Evolutionary conservation across 768 basidiomycete species (phyloP), one percentile per base, ranked within the genome.

Genomic region (Podaxis mareebaensis): DNA sequence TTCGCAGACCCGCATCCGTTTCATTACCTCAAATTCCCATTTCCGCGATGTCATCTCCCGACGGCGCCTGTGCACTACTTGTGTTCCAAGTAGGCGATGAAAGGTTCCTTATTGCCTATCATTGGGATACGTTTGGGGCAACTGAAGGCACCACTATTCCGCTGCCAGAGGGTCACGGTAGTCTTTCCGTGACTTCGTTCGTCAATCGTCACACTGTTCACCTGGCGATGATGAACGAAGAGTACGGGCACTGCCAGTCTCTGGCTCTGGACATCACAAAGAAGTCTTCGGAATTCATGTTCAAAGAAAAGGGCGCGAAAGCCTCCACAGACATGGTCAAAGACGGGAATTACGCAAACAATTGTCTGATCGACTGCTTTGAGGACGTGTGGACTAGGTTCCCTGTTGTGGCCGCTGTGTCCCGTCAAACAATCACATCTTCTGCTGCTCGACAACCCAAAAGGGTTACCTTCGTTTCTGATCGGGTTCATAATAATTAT

Each of bases 371-470:
- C n/a, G 83, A 85, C 65, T 86, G 84, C 58, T 79, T 84, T 58
- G 70, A 78, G 0, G 84, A 85, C 15, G 81, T 85, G n/a, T 87
- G 86, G 86, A 84, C 79, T 3, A 80, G 86, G 10, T 87, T 85
- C 68, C 86, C 86, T 0, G 85, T 87, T 2, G 66, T 83, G 1
- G 75, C 85, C 1, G 84, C 85, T 0, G 76, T 87, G 15, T 76
- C 77, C 39, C 77, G 83, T 6, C 75, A 79, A 30, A 82, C 81
- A 12, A 62, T 56, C 0, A 72, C 75, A 0, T 73, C 75, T 0
- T 75, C 76, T 4, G 70, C 69, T 20, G 67, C 72, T 8, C 71
- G 78, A 20, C 71, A 66, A 11, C 60, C 68, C 2, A 77, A 74
- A 44, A 71, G 72, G 3, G 71, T 87, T 6, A 68, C 75, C 1